These are phyloP conservation scores for Xylaria hypoxylon DNA, from an alignment of 2,329 filamentous ascomycete species.

Conservation along the genomic window DNA sequence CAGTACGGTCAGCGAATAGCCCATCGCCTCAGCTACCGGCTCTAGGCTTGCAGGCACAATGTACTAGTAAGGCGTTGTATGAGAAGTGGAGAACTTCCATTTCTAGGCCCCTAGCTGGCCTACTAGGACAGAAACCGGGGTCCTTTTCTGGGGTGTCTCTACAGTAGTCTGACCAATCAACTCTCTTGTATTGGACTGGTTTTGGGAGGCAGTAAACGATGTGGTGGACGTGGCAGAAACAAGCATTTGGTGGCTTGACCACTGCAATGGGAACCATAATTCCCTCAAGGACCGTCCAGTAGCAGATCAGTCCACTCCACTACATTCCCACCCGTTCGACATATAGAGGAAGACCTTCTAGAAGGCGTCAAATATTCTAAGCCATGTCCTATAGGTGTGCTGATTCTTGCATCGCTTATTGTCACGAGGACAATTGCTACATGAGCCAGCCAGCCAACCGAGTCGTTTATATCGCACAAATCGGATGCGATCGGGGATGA, in stretches of 20 bases:
- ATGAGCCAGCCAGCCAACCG: conserved; percentile 24
- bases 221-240: conserved; percentile 24
- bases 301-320: conserved; percentile 4
- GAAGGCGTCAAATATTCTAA: conserved; percentile 28
- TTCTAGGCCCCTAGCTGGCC: no score
- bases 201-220: conserved; percentile 14
- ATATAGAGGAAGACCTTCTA: conserved; percentile 34
- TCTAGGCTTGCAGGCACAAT: neutral
- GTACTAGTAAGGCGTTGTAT: no score
- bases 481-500: conserved; percentile 25
- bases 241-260: conserved; percentile 33
- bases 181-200: conserved; percentile 9
- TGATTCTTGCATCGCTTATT: conserved; percentile 20
- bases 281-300: conserved; percentile 31
- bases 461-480: conserved; percentile 24
- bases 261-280: conserved; percentile 30
- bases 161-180: conserved; percentile 20
- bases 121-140: conserved; percentile 10
- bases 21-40: neutral
- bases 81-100: conserved; percentile 24
- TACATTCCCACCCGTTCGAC: neutral
- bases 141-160: conserved; percentile 19
- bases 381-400: conserved; percentile 8
- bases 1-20: conserved; percentile 1
- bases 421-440: conserved; percentile 28